Conservation (phyloP, 305 asterid genomes). For the Ilex paraguariensis region DNA sequence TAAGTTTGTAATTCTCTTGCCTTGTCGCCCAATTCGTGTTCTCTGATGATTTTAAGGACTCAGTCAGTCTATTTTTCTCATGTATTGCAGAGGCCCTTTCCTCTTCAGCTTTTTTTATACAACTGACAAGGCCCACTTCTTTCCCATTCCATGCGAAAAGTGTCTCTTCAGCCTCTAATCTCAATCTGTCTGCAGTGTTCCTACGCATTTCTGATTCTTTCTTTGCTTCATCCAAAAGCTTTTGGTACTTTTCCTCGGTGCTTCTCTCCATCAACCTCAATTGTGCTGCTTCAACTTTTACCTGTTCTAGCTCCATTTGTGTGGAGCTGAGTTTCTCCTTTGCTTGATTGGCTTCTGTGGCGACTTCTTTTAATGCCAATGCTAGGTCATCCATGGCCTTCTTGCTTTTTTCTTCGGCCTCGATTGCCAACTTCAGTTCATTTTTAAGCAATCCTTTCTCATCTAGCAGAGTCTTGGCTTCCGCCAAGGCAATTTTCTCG, state of each 20-base stretch:
- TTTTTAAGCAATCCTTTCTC: conserved; percentile 41
- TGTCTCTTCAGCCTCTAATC: conserved; percentile 75
- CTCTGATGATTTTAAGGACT: conserved; percentile 48
- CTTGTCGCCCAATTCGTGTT: conserved; percentile 35
- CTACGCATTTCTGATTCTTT: conserved; percentile 43
- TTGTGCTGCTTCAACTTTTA: conserved; percentile 31
- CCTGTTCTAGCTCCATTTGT: conserved; percentile 35
- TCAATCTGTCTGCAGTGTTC: conserved; percentile 52
- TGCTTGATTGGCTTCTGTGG: conserved; percentile 54
- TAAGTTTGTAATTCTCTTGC: conserved; percentile 60
- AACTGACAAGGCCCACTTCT: conserved; percentile 70
- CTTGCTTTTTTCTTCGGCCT: conserved; percentile 66
- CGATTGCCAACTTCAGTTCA: conserved; percentile 49
- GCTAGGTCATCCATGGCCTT: conserved; percentile 91
- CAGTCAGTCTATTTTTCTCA: conserved; percentile 35
- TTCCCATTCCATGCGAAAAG: conserved; percentile 75
- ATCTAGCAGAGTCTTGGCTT: conserved; percentile 11
- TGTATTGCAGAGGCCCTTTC: conserved; percentile 45
- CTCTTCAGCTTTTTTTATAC: conserved; percentile 74
- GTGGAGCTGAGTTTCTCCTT: conserved; percentile 40
- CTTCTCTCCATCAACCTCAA: conserved; percentile 30
- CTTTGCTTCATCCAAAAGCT: conserved; percentile 41
- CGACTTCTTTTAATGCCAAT: conserved; percentile 67
- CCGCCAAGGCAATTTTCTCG: conserved; percentile 24
- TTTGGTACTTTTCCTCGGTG: conserved; percentile 30